Percentiles rank a stretch among this genome's conserved stretches.
Conservation (phyloP, 2,329 filamentous ascomycete genomes). For the Teratosphaeria epicoccoides region DNA sequence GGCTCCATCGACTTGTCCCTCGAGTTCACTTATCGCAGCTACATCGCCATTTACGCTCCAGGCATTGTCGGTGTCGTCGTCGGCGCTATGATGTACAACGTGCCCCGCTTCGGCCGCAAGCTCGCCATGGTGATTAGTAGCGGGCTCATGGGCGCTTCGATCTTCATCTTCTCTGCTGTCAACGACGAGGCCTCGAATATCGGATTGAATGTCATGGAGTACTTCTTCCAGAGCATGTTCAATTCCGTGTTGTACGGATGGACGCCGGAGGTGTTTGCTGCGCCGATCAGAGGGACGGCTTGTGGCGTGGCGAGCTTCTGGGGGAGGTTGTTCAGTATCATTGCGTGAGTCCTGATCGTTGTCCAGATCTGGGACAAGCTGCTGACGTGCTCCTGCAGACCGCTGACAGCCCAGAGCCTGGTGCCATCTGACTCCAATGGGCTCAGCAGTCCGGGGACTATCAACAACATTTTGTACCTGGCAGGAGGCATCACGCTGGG, state of each 20-base stretch:
- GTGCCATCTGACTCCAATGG: conserved; percentile 10
- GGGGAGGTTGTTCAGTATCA: conserved; percentile 48
- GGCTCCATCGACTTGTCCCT: conserved; percentile 35
- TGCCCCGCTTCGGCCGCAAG: conserved; percentile 34
- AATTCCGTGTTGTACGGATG: conserved; percentile 39
- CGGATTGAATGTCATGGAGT: conserved; percentile 42
- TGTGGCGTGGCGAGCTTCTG: conserved; percentile 49
- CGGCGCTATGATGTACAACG: conserved; percentile 40
- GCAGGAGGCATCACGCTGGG: conserved; percentile 46
- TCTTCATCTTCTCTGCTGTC: conserved; percentile 37
- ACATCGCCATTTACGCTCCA: conserved; percentile 45
- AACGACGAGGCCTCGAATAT: conserved; percentile 38
- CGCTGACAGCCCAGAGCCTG: conserved; percentile 43
- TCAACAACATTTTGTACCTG: conserved; percentile 39
- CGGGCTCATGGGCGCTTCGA: conserved; percentile 33
- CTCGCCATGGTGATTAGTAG: conserved; percentile 32
- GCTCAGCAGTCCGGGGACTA: conserved; percentile 10
- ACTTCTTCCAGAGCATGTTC: conserved; percentile 44
- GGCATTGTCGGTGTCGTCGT: conserved; percentile 43
- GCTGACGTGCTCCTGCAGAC: conserved; percentile 14
- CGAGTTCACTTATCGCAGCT: conserved; percentile 40
- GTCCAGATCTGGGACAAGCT: background rate
- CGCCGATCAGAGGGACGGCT: conserved; percentile 41
- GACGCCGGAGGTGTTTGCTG: conserved; percentile 43
- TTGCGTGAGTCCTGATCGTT: conserved; percentile 23